These are phyloP conservation scores for Agastache rugosa DNA, from an alignment of 257 asterid species.

Conservation along the genomic window DNA sequence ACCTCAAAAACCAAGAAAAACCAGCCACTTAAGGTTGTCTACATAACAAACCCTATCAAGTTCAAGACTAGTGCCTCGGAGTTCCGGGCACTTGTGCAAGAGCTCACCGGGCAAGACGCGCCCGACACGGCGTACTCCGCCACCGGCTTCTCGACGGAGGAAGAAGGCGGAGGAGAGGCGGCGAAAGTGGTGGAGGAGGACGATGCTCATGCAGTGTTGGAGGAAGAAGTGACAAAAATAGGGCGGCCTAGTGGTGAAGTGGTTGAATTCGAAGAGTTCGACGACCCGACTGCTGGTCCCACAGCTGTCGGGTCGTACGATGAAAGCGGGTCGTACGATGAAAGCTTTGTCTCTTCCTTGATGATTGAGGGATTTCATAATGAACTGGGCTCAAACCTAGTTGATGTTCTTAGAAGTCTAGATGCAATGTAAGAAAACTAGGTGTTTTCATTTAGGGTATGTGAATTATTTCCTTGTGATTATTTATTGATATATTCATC, in stretches of 20 bases:
- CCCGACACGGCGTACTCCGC: conserved; percentile 43
- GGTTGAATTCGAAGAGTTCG: conserved; percentile 36
- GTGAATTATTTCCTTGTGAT: neutral
- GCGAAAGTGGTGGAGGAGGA: conserved; percentile 19
- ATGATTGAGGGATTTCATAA: conserved; percentile 14
- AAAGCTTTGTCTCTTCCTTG: conserved; percentile 19
- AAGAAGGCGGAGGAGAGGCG: neutral
- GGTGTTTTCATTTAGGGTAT: neutral
- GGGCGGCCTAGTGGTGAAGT: neutral
- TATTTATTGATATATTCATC: conserved; percentile 6
- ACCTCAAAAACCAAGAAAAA: conserved; percentile 46
- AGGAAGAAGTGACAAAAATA: neutral
- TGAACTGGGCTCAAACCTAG: neutral
- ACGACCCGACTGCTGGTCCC: neutral
- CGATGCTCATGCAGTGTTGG: conserved; percentile 17
- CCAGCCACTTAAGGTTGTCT: conserved; percentile 71
- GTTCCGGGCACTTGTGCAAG: conserved; percentile 76
- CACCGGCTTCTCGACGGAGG: conserved; percentile 19
- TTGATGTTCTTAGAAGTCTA: neutral
- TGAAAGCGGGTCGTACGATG: conserved; percentile 37
- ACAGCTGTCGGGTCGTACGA: conserved; percentile 31
- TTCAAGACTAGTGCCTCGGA: conserved; percentile 65
- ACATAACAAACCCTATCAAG: conserved; percentile 81
- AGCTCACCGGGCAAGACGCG: conserved; percentile 77
- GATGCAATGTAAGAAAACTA: conserved; percentile 15